Conservation (phyloP, 2,329 filamentous ascomycete genomes). For the Macrophomina phaseolina region DNA sequence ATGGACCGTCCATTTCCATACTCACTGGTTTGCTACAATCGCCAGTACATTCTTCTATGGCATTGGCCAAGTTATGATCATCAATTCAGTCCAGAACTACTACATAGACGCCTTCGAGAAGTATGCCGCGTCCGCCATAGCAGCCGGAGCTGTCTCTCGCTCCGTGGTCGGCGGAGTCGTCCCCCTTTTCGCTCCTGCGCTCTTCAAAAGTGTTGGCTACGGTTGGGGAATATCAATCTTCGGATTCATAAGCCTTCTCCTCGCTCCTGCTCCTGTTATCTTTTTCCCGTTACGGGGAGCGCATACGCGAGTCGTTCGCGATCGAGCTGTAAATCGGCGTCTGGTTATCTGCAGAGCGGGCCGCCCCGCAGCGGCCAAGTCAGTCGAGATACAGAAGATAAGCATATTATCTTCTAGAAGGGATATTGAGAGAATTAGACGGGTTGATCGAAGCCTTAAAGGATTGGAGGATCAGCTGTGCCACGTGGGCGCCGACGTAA, state of each 20-base stretch:
- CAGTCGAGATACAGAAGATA: background rate
- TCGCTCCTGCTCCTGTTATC: slow-evolving; percentile 56
- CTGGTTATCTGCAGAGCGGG: background rate
- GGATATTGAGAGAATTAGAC: background rate
- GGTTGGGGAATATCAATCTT: slow-evolving; percentile 59
- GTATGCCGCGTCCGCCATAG: slow-evolving; percentile 58
- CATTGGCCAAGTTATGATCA: slow-evolving; percentile 59
- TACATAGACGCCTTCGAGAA: slow-evolving; percentile 60
- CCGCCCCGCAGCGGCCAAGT: background rate
- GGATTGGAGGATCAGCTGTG: slow-evolving; percentile 3
- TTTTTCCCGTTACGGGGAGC: slow-evolving; percentile 56
- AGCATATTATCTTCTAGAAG: slow-evolving; percentile 4
- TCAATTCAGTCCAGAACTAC: slow-evolving; percentile 61
- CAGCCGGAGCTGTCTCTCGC: slow-evolving; percentile 56
- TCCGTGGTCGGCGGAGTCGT: slow-evolving; percentile 54
- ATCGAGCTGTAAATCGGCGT: slow-evolving; percentile 32
- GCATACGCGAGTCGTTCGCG: slow-evolving; percentile 53
- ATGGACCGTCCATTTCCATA: slow-evolving; percentile 50
- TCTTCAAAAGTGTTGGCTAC: slow-evolving; percentile 54
- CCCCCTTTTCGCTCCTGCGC: slow-evolving; percentile 51
- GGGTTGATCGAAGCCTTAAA: background rate
- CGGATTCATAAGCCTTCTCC: slow-evolving; percentile 50
- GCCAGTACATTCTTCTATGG: slow-evolving; percentile 56
- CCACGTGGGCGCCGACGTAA: slow-evolving; percentile 9
- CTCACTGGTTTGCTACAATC: slow-evolving; percentile 51